Percentiles rank a stretch among this genome's conserved stretches.
phyloP scores from a whole-genome alignment of 2,329 filamentous ascomycete genomes.

The Neonectria hederae region DNA sequence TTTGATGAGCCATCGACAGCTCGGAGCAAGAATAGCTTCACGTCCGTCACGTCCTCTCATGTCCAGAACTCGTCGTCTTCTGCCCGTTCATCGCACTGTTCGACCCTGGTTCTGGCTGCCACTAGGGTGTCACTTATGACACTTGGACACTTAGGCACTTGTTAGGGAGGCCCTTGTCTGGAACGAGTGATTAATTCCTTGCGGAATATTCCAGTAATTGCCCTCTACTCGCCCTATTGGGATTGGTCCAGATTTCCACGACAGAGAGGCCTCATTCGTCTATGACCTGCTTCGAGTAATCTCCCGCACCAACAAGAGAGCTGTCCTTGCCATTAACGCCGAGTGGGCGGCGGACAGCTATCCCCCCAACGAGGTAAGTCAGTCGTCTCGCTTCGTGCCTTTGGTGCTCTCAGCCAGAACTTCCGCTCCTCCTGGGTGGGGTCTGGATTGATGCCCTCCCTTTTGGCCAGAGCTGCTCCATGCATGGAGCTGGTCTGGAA shows the following conservation, averaged over 20 bases:
- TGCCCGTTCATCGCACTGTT: neutral
- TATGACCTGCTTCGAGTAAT: neutral
- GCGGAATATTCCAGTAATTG: constrained; percentile 18
- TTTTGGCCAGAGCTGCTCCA: neutral
- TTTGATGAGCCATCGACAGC: neutral
- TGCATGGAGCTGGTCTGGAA: constrained; percentile 13
- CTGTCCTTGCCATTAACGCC: neutral
- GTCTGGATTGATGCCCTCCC: neutral
- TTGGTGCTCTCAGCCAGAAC: neutral
- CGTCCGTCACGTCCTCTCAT: neutral
- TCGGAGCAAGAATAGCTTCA: constrained; percentile 10
- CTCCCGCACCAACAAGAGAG: constrained; percentile 5
- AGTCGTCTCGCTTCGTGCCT: neutral
- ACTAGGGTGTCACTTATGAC: constrained; percentile 13
- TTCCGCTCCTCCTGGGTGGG: constrained; percentile 1
- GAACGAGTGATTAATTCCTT: constrained; percentile 18
- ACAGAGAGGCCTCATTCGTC: constrained; percentile 5
- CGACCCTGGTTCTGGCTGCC: constrained; percentile 6
- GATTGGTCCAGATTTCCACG: constrained; percentile 10
- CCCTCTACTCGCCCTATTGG: constrained; percentile 12
- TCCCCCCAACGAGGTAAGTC: constrained; percentile 1
- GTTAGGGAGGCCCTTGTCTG: constrained; percentile 9
- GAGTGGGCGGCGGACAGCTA: constrained; percentile 1
- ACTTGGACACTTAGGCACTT: neutral
- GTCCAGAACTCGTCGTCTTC: neutral